Evolutionary conservation across 495 filamentous ascomycete species (phyloP).

Genomic region (Clohesyomyces aquaticus): DNA sequence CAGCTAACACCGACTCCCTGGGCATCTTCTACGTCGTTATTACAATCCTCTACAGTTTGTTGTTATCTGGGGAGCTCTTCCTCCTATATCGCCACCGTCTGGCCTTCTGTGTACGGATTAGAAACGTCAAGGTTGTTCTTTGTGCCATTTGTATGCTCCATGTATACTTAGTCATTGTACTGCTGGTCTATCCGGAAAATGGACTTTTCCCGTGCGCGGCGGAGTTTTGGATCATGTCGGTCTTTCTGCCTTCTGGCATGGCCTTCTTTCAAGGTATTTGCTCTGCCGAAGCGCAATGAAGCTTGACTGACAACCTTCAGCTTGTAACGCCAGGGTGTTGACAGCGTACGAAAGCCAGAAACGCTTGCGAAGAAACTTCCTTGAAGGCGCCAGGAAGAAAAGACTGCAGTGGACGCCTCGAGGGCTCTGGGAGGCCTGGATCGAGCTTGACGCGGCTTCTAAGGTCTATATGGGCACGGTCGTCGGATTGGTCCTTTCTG

Average conservation of each 20-base stretch:
- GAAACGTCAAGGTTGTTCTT: conserved; percentile 63
- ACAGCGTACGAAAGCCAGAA: conserved; percentile 40
- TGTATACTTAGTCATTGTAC: conserved; percentile 62
- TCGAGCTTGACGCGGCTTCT: conserved; percentile 52
- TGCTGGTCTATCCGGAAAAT: conserved; percentile 65
- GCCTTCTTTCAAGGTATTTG: conserved; percentile 67
- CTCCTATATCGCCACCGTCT: conserved; percentile 61
- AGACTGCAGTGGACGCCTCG: conserved; percentile 21
- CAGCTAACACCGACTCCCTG: conserved; percentile 48
- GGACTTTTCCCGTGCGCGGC: conserved; percentile 59
- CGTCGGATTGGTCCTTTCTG: conserved; percentile 36
- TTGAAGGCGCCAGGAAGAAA: conserved; percentile 36
- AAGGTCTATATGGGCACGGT: conserved; percentile 44
- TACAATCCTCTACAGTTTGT: conserved; percentile 58
- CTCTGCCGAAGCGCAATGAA: no score
- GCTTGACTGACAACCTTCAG: no score
- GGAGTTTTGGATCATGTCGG: conserved; percentile 77
- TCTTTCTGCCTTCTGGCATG: conserved; percentile 70
- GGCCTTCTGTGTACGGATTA: conserved; percentile 64
- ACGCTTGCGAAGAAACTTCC: conserved; percentile 27
- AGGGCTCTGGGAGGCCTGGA: conserved; percentile 40
- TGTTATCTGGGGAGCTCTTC: conserved; percentile 56
- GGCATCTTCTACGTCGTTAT: conserved; percentile 53
- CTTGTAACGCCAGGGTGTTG: conserved; percentile 41
- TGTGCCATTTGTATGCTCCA: conserved; percentile 65